Evolutionary conservation across 495 filamentous ascomycete genomes (phyloP).

Genomic region (Penicillium cosmopolitanum): DNA sequence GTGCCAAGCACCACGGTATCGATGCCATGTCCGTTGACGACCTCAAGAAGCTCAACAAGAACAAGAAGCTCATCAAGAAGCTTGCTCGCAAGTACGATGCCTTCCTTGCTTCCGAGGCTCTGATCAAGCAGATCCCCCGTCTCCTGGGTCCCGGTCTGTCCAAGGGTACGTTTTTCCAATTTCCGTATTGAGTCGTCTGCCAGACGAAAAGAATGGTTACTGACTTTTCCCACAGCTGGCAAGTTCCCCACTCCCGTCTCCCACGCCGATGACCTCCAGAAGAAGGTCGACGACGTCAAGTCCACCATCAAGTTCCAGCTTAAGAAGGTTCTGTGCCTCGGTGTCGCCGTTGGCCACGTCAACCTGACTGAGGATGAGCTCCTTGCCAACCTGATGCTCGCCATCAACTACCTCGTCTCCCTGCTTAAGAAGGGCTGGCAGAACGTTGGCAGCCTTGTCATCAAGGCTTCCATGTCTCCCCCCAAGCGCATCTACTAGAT

Average conservation of each 20-base stretch:
- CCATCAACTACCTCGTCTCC: slow-evolving; percentile 99
- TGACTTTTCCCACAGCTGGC: slow-evolving; percentile 64
- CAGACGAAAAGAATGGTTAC: slow-evolving; percentile 4
- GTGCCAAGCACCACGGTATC: slow-evolving; percentile 95
- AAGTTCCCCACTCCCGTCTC: slow-evolving; percentile 99
- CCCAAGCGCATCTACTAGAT: slow-evolving; percentile 94
- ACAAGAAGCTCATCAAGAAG: slow-evolving; percentile 99
- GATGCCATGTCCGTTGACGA: slow-evolving; percentile 98
- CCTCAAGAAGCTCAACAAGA: slow-evolving; percentile 99
- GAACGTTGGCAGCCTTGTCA: slow-evolving; percentile 98
- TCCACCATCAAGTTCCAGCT: slow-evolving; percentile 99
- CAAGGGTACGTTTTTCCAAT: slow-evolving; percentile 67
- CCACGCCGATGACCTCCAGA: slow-evolving; percentile 87
- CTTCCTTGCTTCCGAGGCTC: slow-evolving; percentile 91
- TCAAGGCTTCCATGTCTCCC: slow-evolving; percentile 99
- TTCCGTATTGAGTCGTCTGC: background rate
- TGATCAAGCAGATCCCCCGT: slow-evolving; percentile 99
- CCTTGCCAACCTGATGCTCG: slow-evolving; percentile 93
- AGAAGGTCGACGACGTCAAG: slow-evolving; percentile 98
- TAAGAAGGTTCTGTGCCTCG: slow-evolving; percentile 99
- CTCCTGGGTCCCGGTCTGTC: slow-evolving; percentile 97
- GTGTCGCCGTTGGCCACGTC: slow-evolving; percentile 98
- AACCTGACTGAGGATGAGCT: slow-evolving; percentile 96
- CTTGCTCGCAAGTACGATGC: slow-evolving; percentile 99
- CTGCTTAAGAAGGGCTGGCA: slow-evolving; percentile 99